Conservation (phyloP, 2,329 filamentous ascomycete species). For the Arachnopeziza araneosa region DNA sequence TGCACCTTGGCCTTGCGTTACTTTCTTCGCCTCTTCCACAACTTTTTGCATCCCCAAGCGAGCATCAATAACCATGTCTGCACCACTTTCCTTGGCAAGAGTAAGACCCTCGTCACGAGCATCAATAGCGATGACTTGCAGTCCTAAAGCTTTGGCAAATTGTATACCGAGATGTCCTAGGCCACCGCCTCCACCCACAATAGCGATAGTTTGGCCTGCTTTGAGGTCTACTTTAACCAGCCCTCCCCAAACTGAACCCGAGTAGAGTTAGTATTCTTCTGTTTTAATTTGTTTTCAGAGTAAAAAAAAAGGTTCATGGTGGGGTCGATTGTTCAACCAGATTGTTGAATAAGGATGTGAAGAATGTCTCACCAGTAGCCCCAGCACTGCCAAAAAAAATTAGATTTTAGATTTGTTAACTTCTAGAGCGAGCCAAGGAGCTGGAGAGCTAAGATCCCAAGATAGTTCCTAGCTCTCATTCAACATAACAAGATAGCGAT, state of each 20-base stretch:
- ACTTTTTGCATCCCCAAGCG: constrained; percentile 41
- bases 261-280: not conserved
- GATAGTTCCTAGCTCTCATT: too few relatives aligned
- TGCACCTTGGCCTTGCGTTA: constrained; percentile 44
- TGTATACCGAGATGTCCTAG: constrained; percentile 47
- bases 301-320: too few relatives aligned
- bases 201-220: constrained; percentile 35
- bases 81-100: constrained; percentile 38
- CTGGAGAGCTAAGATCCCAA: too few relatives aligned
- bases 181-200: constrained; percentile 46
- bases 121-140: constrained; percentile 42
- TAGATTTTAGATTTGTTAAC: too few relatives aligned
- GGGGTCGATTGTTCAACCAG: too few relatives aligned
- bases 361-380: too few relatives aligned
- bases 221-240: constrained; percentile 31
- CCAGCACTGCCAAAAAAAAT: too few relatives aligned
- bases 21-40: constrained; percentile 40
- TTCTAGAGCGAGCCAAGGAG: too few relatives aligned
- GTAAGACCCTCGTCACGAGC: constrained; percentile 47
- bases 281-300: constrained; percentile 19
- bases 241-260: constrained; percentile 32
- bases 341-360: too few relatives aligned
- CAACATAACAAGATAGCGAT: too few relatives aligned
- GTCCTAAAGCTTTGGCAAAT: constrained; percentile 44
- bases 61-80: constrained; percentile 48